A percentile compares a stretch with the other conserved stretches of the same genome.
Evolutionary conservation across 768 basidiomycete genomes (phyloP).

Genomic region (Asterophora lycoperdoides): DNA sequence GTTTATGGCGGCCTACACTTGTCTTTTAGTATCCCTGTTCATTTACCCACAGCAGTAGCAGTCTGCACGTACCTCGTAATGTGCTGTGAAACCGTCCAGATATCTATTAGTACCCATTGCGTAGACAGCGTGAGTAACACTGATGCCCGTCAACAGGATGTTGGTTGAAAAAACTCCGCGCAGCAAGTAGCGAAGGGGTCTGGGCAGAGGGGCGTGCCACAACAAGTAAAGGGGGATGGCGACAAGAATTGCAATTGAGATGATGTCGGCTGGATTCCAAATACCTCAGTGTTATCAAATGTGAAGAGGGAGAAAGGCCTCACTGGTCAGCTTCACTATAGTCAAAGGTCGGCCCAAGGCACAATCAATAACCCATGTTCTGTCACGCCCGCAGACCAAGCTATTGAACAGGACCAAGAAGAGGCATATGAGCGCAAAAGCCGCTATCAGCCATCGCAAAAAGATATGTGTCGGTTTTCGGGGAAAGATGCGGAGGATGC

Average conservation of each 20-base stretch:
- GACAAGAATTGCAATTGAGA: constrained; percentile 10
- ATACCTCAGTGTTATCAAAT: not conserved
- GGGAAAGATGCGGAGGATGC: constrained; percentile 16
- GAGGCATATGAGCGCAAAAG: constrained; percentile 7
- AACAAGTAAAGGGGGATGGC: constrained; percentile 6
- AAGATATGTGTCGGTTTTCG: constrained; percentile 5
- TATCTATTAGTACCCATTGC: constrained; percentile 1
- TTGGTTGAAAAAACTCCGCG: constrained; percentile 15
- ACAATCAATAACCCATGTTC: constrained; percentile 10
- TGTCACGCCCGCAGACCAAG: constrained; percentile 10
- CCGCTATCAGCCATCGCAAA: not conserved
- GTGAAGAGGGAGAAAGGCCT: not conserved
- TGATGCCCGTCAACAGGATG: constrained; percentile 12
- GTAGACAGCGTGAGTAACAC: constrained; percentile 12
- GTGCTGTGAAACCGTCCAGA: constrained; percentile 13
- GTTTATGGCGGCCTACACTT: constrained; percentile 17
- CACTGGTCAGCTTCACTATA: constrained; percentile 14
- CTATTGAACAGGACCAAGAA: constrained; percentile 12
- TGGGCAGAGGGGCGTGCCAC: constrained; percentile 11
- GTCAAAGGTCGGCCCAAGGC: constrained; percentile 5
- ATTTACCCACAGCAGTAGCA: no score
- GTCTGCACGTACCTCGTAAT: constrained; percentile 19
- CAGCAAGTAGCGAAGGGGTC: constrained; percentile 11
- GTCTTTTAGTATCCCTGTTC: no score
- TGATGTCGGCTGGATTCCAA: constrained; percentile 12